phyloP scores from a whole-genome alignment of 2,329 filamentous ascomycete genomes.

The Tolypocladium nubicola region DNA sequence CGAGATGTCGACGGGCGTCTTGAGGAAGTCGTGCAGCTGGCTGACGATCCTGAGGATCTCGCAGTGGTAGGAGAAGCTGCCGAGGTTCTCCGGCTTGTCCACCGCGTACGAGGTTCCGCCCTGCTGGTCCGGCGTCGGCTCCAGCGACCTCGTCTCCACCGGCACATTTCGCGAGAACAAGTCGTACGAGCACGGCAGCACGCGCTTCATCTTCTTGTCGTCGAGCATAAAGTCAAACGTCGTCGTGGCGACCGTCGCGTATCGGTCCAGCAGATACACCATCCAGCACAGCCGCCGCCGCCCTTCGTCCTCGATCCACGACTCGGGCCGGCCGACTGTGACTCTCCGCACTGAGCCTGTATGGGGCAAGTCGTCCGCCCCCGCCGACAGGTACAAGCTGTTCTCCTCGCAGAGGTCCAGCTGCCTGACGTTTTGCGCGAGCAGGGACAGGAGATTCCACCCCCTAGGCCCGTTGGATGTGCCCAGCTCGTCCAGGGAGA shows the following conservation, averaged over 20 bases:
- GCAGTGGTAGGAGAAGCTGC: slow-evolving; percentile 34
- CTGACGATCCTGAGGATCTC: slow-evolving; percentile 31
- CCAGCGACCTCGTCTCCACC: slow-evolving; percentile 27
- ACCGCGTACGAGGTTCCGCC: slow-evolving; percentile 16
- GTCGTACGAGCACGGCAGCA: slow-evolving; percentile 32
- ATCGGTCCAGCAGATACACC: slow-evolving; percentile 33
- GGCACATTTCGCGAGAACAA: slow-evolving; percentile 32
- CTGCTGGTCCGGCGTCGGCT: slow-evolving; percentile 12
- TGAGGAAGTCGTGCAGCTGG: slow-evolving; percentile 31
- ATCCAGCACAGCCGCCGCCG: slow-evolving; percentile 32
- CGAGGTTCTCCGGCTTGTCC: slow-evolving; percentile 30
- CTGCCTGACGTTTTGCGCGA: slow-evolving; percentile 27
- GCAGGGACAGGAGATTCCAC: slow-evolving; percentile 28
- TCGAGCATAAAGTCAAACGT: slow-evolving; percentile 31
- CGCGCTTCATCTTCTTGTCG: slow-evolving; percentile 26
- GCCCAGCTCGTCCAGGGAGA: slow-evolving; percentile 29
- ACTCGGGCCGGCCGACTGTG: slow-evolving; percentile 23
- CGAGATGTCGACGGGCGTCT: slow-evolving; percentile 26
- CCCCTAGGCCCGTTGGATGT: slow-evolving; percentile 31
- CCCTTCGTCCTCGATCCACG: slow-evolving; percentile 35
- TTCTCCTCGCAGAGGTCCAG: slow-evolving; percentile 28
- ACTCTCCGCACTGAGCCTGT: slow-evolving; percentile 25
- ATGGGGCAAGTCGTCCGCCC: slow-evolving; percentile 18
- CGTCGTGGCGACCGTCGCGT: slow-evolving; percentile 29
- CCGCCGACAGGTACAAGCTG: slow-evolving; percentile 23